phyloP scores from a whole-genome alignment of 2,329 filamentous ascomycete genomes.

The Aspergillus ruber region DNA sequence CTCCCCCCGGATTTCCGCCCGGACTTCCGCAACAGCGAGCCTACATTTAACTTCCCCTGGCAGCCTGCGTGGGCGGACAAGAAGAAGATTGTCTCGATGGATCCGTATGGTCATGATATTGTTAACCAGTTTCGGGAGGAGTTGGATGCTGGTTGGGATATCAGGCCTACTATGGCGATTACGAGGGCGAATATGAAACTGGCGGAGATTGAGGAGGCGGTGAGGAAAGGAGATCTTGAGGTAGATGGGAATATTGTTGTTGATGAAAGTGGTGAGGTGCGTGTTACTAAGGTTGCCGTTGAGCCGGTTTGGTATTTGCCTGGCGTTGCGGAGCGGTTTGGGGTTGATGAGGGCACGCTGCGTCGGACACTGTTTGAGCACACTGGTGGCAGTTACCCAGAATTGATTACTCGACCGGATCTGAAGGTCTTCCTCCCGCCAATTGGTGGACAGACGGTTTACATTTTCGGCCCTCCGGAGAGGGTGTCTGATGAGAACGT shows the following conservation, averaged over 20 bases:
- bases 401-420: constrained; percentile 88
- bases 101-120: constrained; percentile 82
- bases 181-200: constrained; percentile 93
- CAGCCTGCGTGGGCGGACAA: constrained; percentile 84
- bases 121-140: constrained; percentile 72
- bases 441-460: constrained; percentile 91
- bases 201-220: constrained; percentile 88
- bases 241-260: constrained; percentile 86
- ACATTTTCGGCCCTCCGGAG: constrained; percentile 91
- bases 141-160: constrained; percentile 65
- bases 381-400: constrained; percentile 91
- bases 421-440: constrained; percentile 95
- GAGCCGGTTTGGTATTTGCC: constrained; percentile 89
- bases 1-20: constrained; percentile 74
- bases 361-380: constrained; percentile 88
- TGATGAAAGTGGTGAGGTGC: constrained; percentile 77
- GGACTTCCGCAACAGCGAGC: constrained; percentile 79
- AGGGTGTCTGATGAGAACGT: constrained; percentile 86
- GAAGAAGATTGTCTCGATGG: constrained; percentile 97
- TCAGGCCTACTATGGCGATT: constrained; percentile 83
- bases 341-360: constrained; percentile 80
- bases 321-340: constrained; percentile 85
- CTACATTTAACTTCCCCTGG: constrained; percentile 79
- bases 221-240: constrained; percentile 66
- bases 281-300: constrained; percentile 93